Conservation (phyloP, 495 filamentous ascomycete species). For the Ascobolus immersus region DNA sequence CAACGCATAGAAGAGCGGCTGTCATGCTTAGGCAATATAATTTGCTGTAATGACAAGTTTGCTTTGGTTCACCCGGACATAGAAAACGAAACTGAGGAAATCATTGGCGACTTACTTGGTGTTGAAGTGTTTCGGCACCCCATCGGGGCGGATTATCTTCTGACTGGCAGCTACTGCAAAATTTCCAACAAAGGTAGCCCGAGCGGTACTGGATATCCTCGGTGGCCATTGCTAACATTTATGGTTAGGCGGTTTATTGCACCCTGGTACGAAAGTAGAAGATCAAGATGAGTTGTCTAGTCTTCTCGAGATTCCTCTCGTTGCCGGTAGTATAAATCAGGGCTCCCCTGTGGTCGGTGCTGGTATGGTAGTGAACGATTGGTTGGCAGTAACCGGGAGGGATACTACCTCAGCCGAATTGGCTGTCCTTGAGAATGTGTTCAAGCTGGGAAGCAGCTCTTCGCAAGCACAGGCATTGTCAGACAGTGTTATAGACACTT, state of each 20-base stretch:
- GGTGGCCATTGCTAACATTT: neutral
- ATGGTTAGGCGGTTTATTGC: slow-evolving; percentile 48
- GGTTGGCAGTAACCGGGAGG: slow-evolving; percentile 87
- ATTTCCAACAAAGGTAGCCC: slow-evolving; percentile 65
- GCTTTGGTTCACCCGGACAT: slow-evolving; percentile 83
- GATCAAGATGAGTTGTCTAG: slow-evolving; percentile 93
- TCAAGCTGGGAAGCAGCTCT: slow-evolving; percentile 75
- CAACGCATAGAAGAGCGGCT: slow-evolving; percentile 87
- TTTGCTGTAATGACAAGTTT: slow-evolving; percentile 87
- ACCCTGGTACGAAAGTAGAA: slow-evolving; percentile 85
- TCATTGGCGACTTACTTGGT: slow-evolving; percentile 84
- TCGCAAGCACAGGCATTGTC: too few relatives aligned
- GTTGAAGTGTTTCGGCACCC: slow-evolving; percentile 98
- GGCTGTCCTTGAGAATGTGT: slow-evolving; percentile 86
- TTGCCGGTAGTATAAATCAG: slow-evolving; percentile 79
- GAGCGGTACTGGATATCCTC: neutral
- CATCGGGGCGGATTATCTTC: slow-evolving; percentile 68
- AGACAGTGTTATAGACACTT: too few relatives aligned
- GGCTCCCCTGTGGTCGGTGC: slow-evolving; percentile 85
- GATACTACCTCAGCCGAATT: slow-evolving; percentile 94
- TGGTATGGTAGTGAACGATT: slow-evolving; percentile 98
- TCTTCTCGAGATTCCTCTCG: slow-evolving; percentile 80
- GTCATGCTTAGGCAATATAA: slow-evolving; percentile 89
- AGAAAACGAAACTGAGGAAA: slow-evolving; percentile 86
- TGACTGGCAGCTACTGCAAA: slow-evolving; percentile 86